Conservation (phyloP, 208 protist genomes). For the Herpetomonas tarakana region DNA sequence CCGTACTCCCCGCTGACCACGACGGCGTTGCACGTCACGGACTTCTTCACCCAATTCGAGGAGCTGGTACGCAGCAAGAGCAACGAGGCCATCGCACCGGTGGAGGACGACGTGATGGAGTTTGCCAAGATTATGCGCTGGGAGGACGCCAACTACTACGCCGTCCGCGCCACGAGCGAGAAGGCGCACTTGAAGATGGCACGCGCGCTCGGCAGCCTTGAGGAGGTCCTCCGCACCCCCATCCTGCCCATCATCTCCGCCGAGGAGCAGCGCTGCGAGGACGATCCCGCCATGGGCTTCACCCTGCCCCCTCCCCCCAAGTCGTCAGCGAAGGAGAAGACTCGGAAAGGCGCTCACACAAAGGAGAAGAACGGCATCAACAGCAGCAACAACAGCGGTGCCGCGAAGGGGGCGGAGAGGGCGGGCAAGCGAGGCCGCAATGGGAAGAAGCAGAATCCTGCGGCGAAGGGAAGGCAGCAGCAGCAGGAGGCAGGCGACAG, state of each 20-base stretch:
- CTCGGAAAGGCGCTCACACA: not conserved
- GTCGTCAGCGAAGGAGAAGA: slow-evolving; percentile 5
- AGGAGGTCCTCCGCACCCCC: slow-evolving; percentile 72
- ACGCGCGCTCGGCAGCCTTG: slow-evolving; percentile 61
- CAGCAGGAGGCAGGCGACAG: slow-evolving; percentile 1
- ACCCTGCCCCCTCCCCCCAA: slow-evolving; percentile 12
- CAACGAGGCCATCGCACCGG: slow-evolving; percentile 37
- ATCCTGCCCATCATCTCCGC: slow-evolving; percentile 49
- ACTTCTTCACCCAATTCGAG: slow-evolving; percentile 86
- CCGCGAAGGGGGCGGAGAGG: not conserved
- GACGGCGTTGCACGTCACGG: slow-evolving; percentile 67
- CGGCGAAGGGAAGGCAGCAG: slow-evolving; percentile 4
- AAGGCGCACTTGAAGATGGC: slow-evolving; percentile 96
- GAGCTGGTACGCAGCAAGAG: slow-evolving; percentile 38
- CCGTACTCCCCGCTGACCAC: slow-evolving; percentile 56
- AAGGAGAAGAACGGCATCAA: slow-evolving; percentile 19
- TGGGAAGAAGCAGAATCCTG: slow-evolving; percentile 11
- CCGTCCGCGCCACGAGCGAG: slow-evolving; percentile 91
- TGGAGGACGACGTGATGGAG: slow-evolving; percentile 87
- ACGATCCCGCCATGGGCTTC: slow-evolving; percentile 79
- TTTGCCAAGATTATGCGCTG: slow-evolving; percentile 90
- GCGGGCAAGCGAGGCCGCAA: slow-evolving; percentile 19
- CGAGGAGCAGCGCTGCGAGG: slow-evolving; percentile 83
- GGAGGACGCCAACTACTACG: slow-evolving; percentile 95
- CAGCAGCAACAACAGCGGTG: not conserved